phyloP scores from a whole-genome alignment of 352 stramenopile species.

The Globisporangium rhizosaccharum region DNA sequence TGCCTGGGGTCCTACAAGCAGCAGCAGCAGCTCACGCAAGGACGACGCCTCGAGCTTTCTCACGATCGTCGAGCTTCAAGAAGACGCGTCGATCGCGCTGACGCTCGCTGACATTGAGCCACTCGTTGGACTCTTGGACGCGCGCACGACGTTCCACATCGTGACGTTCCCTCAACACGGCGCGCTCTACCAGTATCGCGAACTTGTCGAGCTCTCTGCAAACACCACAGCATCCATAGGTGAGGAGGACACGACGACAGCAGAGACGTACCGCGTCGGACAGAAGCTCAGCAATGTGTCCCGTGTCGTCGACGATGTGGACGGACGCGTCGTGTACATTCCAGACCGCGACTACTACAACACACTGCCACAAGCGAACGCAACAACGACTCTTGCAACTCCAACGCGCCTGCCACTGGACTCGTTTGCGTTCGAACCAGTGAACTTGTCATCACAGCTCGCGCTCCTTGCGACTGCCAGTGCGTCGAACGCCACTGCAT shows the following conservation, averaged over 20 bases:
- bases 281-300: neutral
- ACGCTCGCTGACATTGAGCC: slow-evolving; percentile 35
- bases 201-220: neutral
- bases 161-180: slow-evolving; percentile 34
- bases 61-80: slow-evolving; percentile 31
- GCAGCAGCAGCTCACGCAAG: slow-evolving; percentile 3
- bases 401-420: slow-evolving; percentile 14
- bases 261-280: slow-evolving; percentile 2
- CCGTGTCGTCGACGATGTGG: slow-evolving; percentile 20
- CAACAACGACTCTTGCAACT: neutral
- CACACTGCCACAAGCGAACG: slow-evolving; percentile 3
- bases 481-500: neutral
- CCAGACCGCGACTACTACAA: slow-evolving; percentile 57
- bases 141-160: slow-evolving; percentile 28
- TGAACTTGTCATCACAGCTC: neutral
- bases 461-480: neutral
- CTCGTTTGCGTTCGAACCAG: slow-evolving; percentile 34
- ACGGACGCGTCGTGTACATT: slow-evolving; percentile 35
- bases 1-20: neutral
- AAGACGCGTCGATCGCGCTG: slow-evolving; percentile 44
- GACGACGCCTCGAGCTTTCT: slow-evolving; percentile 3
- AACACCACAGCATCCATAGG: neutral
- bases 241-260: neutral
- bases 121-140: slow-evolving; percentile 24
- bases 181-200: slow-evolving; percentile 44